These are phyloP conservation scores for Coemansia sp. DNA, from an alignment of 192 early-diverging fungal genomes.

Conservation along the genomic window DNA sequence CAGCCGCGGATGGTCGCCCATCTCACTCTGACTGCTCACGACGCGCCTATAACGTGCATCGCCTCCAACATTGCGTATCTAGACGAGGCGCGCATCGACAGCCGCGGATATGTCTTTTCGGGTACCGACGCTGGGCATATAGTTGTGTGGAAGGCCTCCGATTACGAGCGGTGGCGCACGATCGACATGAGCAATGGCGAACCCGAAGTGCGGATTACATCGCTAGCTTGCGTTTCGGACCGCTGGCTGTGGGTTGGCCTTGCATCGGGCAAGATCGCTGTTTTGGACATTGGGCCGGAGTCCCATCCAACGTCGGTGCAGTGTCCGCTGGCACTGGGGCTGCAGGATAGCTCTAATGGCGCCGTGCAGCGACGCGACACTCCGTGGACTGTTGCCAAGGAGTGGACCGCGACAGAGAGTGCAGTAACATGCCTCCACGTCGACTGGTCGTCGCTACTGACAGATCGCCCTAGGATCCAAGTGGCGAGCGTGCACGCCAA, in stretches of 20 bases:
- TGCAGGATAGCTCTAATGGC: neutral
- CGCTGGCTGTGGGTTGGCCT: conserved; percentile 53
- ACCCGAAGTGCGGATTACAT: conserved; percentile 32
- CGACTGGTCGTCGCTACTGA: conserved; percentile 49
- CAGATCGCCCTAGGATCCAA: conserved; percentile 35
- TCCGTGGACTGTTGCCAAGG: conserved; percentile 43
- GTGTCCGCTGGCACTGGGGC: conserved; percentile 17
- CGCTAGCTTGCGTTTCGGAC: conserved; percentile 40
- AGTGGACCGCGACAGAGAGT: conserved; percentile 38
- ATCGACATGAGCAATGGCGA: conserved; percentile 46
- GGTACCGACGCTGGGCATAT: conserved; percentile 50
- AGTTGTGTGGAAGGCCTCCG: conserved; percentile 34
- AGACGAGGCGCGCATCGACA: conserved; percentile 17
- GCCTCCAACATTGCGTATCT: conserved; percentile 38
- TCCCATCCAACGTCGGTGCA: conserved; percentile 1
- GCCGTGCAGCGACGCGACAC: conserved; percentile 14
- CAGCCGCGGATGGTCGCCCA: conserved; percentile 31
- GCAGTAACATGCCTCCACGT: conserved; percentile 30
- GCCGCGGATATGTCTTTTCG: conserved; percentile 43
- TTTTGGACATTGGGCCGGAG: conserved; percentile 33
- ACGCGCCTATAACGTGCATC: conserved; percentile 40
- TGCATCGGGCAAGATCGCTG: conserved; percentile 32
- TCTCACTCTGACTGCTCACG: conserved; percentile 26
- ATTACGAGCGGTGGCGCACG: conserved; percentile 44
- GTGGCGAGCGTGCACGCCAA: conserved; percentile 46